These are phyloP conservation scores for Cardamine chenopodiifolia DNA, from an alignment of 345 rosid species.

Conservation along the genomic window DNA sequence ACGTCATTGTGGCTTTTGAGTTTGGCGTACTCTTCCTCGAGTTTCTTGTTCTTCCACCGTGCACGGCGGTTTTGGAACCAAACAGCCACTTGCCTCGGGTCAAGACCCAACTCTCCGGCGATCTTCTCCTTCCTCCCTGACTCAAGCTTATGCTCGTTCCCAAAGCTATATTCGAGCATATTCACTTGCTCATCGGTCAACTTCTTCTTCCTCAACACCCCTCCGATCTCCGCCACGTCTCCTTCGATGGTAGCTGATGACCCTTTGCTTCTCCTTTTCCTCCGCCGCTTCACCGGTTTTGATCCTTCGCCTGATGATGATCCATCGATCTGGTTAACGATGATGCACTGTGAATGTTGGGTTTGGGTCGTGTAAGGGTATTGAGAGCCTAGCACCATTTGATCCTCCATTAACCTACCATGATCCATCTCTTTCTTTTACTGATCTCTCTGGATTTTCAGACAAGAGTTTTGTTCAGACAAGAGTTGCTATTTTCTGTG, in stretches of 20 bases:
- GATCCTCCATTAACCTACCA: slow-evolving; percentile 25
- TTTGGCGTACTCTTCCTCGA: slow-evolving; percentile 73
- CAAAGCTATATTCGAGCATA: slow-evolving; percentile 68
- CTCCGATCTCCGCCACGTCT: slow-evolving; percentile 26
- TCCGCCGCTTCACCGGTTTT: slow-evolving; percentile 53
- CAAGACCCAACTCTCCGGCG: slow-evolving; percentile 79
- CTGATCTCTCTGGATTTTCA: slow-evolving; percentile 14
- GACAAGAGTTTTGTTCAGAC: slow-evolving; percentile 37
- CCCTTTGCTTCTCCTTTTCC: slow-evolving; percentile 61
- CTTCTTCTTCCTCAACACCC: slow-evolving; percentile 65
- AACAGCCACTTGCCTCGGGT: slow-evolving; percentile 93
- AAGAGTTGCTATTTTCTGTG: slow-evolving; percentile 32
- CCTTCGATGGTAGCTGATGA: slow-evolving; percentile 39
- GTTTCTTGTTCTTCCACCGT: slow-evolving; percentile 89
- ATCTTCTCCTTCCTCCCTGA: slow-evolving; percentile 80
- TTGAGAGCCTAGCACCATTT: slow-evolving; percentile 27
- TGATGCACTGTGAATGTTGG: slow-evolving; percentile 23
- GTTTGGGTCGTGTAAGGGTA: slow-evolving; percentile 27
- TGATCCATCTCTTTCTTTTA: slow-evolving; percentile 9
- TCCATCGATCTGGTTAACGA: slow-evolving; percentile 32
- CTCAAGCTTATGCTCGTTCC: slow-evolving; percentile 76
- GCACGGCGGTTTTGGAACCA: slow-evolving; percentile 98
- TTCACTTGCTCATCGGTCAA: slow-evolving; percentile 65
- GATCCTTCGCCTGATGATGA: slow-evolving; percentile 47
- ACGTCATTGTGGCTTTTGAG: slow-evolving; percentile 56